A percentile compares a stretch with the other conserved stretches of the same genome.
Evolutionary conservation across 208 protist species (phyloP).

Genomic region (Strigomonas culicis): DNA sequence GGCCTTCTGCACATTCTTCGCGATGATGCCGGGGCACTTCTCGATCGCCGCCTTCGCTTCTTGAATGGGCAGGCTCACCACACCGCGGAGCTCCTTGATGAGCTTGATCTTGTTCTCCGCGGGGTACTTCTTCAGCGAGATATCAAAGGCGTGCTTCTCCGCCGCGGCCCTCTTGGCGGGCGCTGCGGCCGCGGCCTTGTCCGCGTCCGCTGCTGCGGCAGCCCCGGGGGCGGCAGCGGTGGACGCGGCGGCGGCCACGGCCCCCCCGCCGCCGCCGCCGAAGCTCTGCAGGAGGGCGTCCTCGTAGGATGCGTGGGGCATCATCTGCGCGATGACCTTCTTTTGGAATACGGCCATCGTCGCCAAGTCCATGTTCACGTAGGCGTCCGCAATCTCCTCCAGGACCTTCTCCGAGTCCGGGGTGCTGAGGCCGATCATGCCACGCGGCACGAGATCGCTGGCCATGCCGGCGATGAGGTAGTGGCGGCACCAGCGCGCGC

Average conservation of each 20-base stretch:
- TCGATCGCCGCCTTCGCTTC: conserved; percentile 81
- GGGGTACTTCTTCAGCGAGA: conserved; percentile 66
- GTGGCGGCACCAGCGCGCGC: neutral
- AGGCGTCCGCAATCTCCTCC: conserved; percentile 60
- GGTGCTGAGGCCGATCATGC: conserved; percentile 35
- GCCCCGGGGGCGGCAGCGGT: conserved; percentile 16
- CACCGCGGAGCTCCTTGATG: conserved; percentile 78
- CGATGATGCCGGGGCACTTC: conserved; percentile 73
- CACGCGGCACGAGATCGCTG: conserved; percentile 39
- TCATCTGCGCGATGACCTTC: conserved; percentile 47
- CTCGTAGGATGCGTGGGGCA: conserved; percentile 45
- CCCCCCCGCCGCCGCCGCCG: conserved; percentile 45
- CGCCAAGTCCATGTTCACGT: conserved; percentile 61
- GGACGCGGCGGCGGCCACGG: neutral
- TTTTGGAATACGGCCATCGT: conserved; percentile 55
- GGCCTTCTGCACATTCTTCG: conserved; percentile 53
- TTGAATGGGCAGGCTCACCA: conserved; percentile 54
- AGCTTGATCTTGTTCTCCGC: conserved; percentile 79
- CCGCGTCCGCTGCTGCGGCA: neutral
- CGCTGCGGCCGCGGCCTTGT: conserved; percentile 9
- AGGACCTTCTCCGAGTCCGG: conserved; percentile 41
- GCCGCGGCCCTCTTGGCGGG: conserved; percentile 50
- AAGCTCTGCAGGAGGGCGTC: conserved; percentile 59
- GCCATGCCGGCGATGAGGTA: conserved; percentile 32
- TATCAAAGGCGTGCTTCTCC: conserved; percentile 61